A percentile compares a stretch with the other conserved stretches of the same genome.
Evolutionary conservation across 2,329 filamentous ascomycete species (phyloP).

Genomic region (Cordyceps farinosa): DNA sequence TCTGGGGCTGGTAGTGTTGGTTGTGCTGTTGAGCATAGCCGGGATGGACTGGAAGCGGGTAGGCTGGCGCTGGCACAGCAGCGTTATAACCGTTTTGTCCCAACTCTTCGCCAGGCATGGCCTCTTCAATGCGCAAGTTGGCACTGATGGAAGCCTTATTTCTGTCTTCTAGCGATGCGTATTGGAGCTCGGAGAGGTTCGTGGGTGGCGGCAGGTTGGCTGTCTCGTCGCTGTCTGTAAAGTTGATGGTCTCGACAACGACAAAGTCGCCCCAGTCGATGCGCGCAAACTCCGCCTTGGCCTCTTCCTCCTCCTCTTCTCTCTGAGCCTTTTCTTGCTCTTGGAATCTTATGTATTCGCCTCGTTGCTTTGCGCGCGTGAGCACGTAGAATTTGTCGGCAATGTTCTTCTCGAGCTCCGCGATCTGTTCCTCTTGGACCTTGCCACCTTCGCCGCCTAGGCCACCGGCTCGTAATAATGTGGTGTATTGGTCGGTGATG

Average conservation of each 20-base stretch:
- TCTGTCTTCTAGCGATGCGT: conserved; percentile 91
- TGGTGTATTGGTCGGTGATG: conserved; percentile 89
- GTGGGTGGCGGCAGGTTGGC: conserved; percentile 84
- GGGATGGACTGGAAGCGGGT: conserved; percentile 44
- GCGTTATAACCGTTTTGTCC: conserved; percentile 48
- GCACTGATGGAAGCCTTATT: conserved; percentile 82
- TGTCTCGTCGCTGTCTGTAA: conserved; percentile 83
- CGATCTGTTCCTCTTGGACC: conserved; percentile 67
- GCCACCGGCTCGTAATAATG: conserved; percentile 65
- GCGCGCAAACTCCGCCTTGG: conserved; percentile 71
- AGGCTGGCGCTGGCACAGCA: conserved; percentile 31
- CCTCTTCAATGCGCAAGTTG: conserved; percentile 86
- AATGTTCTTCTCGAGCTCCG: conserved; percentile 69
- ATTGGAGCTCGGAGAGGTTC: conserved; percentile 85
- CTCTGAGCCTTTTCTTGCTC: conserved; percentile 83
- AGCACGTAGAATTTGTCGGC: conserved; percentile 78
- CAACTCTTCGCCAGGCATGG: conserved; percentile 76
- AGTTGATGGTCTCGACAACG: conserved; percentile 90
- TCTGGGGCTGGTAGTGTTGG: conserved; percentile 30
- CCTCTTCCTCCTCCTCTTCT: conserved; percentile 80
- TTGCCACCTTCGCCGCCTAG: conserved; percentile 64
- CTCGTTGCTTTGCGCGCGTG: conserved; percentile 75
- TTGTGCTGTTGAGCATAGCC: conserved; percentile 37
- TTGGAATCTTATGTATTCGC: conserved; percentile 82
- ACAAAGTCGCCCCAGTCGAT: conserved; percentile 99